Base-by-base conservation (phyloP, 495 filamentous ascomycete genomes). In the Penicillium egyptiacum region DNA sequence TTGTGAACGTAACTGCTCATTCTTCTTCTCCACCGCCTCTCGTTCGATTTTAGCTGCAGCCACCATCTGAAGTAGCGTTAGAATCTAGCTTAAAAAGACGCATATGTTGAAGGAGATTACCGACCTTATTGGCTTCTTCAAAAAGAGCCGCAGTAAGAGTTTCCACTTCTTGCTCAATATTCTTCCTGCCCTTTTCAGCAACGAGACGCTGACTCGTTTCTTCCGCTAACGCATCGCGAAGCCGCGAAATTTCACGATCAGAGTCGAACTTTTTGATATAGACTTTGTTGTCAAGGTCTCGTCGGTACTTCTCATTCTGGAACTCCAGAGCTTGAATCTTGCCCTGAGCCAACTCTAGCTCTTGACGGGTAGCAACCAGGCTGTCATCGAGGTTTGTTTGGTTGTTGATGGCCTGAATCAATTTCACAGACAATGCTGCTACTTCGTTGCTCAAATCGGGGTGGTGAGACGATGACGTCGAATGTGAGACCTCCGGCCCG, bases 401-500 rank as follows among this genome's bases (percentile, higher is more conserved):
- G 66, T 94, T 89, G 68, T 98, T 98, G 72, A 98, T 97, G 50
- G 94, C 92, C 63, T 91, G 92, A 56, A 98, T 91, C 50, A 98
- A 81, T 73, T 98, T 98, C 46, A 91, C 92, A 70, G 91, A 97
- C 22, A 98, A 78, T 4, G 90, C 83, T 26, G 94, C 88, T 12
- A 98, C 92, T 71, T 98, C 94, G 53, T 86, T 83, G 68, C 88
- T 90, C 44, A 96, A 78, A 64, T 93, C 91, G 19, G 90, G 89
- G 60, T 92, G 88, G 56, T 81, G 79, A 19, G 79, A 75, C 39
- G 72, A 71, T 20, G 75, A 73, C 28, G 69, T 65, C 20, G 74
- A 69, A 33, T 70, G 64, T 46, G 76, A 73, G 16, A 70, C 59
- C 53, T 80, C 73, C 22, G 68, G 56, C 31, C 59, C 57, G 56